These are phyloP conservation scores for peach (Prunus persica) DNA, from an alignment of 306 rosid genomes.

Conservation along the genomic window Prunus_persica_NCBIv2 NC_034009.1:8642001-8642500, in stretches of 20 bases:
- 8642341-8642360: no score
- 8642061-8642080: conserved; percentile 38
- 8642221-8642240: conserved; percentile 40
- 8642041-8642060: conserved; percentile 43
- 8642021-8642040: conserved; percentile 36
- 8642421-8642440: no score
- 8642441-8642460: no score
- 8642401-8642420: no score
- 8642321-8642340: no score
- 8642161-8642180: no score
- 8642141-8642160: no score
- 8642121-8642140: no score
- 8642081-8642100: conserved; percentile 56
- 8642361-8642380: no score
- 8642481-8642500: no score
- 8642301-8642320: background rate
- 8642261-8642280: conserved; percentile 37
- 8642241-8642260: conserved; percentile 21
- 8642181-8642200: conserved; percentile 19
- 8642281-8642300: conserved; percentile 31
- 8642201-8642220: conserved; percentile 43
- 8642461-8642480: no score
- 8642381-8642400: no score
- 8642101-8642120: background rate
- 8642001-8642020: conserved; percentile 28